Evolutionary conservation across 169 alveolate genomes (phyloP).

Genomic region (Cryptosporidium xiaoi): DNA sequence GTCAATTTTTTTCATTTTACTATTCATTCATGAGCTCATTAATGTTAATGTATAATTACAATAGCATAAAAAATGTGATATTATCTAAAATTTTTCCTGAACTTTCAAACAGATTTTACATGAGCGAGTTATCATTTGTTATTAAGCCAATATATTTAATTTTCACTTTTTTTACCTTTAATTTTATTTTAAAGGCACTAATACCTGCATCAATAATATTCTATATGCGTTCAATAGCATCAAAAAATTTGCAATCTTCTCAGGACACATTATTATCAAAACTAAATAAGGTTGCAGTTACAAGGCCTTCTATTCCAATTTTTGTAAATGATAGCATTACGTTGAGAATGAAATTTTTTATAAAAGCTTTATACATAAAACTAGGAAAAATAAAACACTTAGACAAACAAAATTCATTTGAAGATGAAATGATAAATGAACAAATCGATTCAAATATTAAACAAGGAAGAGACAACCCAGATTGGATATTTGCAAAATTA

Average conservation of each 20-base stretch:
- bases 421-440: background rate
- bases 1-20: slow-evolving; percentile 36
- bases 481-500: slow-evolving; percentile 69
- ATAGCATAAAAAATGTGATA: slow-evolving; percentile 36
- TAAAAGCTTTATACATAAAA: slow-evolving; percentile 58
- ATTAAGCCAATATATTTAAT: slow-evolving; percentile 46
- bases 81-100: slow-evolving; percentile 11
- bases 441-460: slow-evolving; percentile 20
- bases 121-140: slow-evolving; percentile 26
- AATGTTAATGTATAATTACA: slow-evolving; percentile 34
- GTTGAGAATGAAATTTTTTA: slow-evolving; percentile 59
- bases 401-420: slow-evolving; percentile 1
- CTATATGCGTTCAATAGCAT: slow-evolving; percentile 68
- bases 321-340: slow-evolving; percentile 60
- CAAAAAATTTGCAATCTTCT: slow-evolving; percentile 48
- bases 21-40: slow-evolving; percentile 58
- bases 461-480: slow-evolving; percentile 25
- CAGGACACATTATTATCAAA: slow-evolving; percentile 58
- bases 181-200: slow-evolving; percentile 63
- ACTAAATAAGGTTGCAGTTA: slow-evolving; percentile 66
- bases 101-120: slow-evolving; percentile 8
- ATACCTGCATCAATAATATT: slow-evolving; percentile 65
- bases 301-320: slow-evolving; percentile 63
- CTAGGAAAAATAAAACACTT: slow-evolving; percentile 39
- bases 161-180: slow-evolving; percentile 40